Evolutionary conservation across 2,329 filamentous ascomycete genomes (phyloP), one percentile per base, ranked within the genome.

Genomic region (Diaporthe sp.): DNA sequence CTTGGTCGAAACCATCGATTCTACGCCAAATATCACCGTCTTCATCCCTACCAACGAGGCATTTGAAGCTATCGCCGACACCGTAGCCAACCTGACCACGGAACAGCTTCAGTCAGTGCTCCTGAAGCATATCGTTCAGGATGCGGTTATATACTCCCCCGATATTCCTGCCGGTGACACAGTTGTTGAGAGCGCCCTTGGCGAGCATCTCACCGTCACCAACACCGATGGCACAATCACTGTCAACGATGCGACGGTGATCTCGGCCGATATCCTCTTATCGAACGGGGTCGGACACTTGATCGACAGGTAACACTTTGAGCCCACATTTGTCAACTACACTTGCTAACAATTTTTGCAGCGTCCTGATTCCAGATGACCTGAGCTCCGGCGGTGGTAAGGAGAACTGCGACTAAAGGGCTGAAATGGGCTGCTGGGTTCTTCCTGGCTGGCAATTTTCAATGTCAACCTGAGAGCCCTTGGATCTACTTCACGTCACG

Each of bases 1-100:
- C 2, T 28, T 33, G 1, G 57, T 64, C 22, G 57, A 72, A 10
- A 30, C 50, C n/a, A 38, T 72, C 33, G 70, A 72, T 33, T 45
- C 28, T 35, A 10, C 10, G 15, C 57, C 57, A 1, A 33, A 72
- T 9, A 35, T 64, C 45, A 72, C 70, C 30, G 25, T 72, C 2
- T 72, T 72, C 7, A 54, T 72, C 12, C 70, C 70, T 17, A 42
- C 55, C 7, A 72, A 72, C n/a, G 70, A 30, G 17, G 70, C 70
- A 1, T 72, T 72, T 19, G 42, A 64, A 17, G 33, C 55, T 2
- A 66, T 72, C 12, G 58, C 57, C 55, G 40, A 52, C 2, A 66
- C 58, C 17, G 38, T 54, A 12, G 70, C 70, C n/a, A n/a, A 17
- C 8, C 35, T 72, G 17, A 72, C 22, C n/a, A 52, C 33, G 7